Conservation (phyloP, 2,329 filamentous ascomycete species). For the Cercospora nicotianae region DNA sequence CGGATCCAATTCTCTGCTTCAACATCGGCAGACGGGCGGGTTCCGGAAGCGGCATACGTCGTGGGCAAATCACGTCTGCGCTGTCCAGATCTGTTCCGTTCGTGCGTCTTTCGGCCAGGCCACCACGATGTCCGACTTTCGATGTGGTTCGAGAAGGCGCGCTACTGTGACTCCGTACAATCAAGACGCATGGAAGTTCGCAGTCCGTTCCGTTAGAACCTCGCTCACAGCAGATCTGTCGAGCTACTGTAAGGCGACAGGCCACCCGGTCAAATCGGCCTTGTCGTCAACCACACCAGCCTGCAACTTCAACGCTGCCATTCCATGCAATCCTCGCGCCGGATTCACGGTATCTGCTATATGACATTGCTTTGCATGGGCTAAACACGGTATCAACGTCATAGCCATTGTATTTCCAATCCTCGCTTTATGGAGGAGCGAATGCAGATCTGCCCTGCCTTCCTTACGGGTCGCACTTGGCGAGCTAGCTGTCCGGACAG, state of each 20-base stretch:
- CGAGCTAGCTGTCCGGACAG: neutral
- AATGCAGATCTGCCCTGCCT: slow-evolving; percentile 1
- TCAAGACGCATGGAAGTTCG: neutral
- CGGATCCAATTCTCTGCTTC: neutral
- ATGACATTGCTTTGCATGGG: neutral
- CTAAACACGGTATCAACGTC: neutral
- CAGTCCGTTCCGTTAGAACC: neutral
- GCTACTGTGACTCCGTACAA: neutral
- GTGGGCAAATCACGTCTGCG: neutral
- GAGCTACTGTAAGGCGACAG: neutral
- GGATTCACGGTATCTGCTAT: neutral
- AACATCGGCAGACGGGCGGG: slow-evolving; percentile 12
- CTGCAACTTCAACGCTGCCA: neutral
- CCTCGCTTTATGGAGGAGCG: neutral
- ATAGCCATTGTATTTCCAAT: neutral
- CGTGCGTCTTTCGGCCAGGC: neutral
- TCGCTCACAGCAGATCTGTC: neutral
- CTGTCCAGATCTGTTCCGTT: neutral
- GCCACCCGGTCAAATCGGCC: neutral
- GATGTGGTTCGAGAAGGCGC: neutral
- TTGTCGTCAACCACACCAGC: neutral
- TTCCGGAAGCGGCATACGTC: neutral
- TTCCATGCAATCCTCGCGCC: neutral
- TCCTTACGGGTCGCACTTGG: neutral
- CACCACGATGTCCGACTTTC: neutral